Evolutionary conservation across 371 early-diverging fungal genomes (phyloP).

Genomic region (Rhizopus microsporus): DNA sequence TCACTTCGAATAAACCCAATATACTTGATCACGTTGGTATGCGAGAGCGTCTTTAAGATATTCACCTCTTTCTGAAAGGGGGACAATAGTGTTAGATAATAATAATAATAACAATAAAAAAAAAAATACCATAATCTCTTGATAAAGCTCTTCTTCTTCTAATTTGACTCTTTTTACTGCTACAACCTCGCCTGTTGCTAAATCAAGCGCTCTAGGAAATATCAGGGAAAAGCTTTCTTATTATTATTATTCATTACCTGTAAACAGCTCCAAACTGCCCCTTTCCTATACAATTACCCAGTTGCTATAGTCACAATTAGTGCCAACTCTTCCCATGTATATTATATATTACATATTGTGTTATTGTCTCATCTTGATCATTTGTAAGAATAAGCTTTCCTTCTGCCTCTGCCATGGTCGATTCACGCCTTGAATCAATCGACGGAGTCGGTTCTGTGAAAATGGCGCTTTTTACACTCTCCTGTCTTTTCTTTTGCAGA

Average conservation of each 20-base stretch:
- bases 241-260: constrained; percentile 29
- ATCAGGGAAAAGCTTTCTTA: background rate
- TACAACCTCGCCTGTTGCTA: constrained; percentile 83
- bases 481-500: background rate
- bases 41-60: constrained; percentile 69
- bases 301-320: constrained; percentile 50
- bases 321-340: background rate
- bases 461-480: background rate
- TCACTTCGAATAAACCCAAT: constrained; percentile 79
- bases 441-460: background rate
- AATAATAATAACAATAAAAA: background rate
- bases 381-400: background rate
- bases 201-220: constrained; percentile 71
- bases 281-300: constrained; percentile 90
- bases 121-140: constrained; percentile 40
- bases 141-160: constrained; percentile 66
- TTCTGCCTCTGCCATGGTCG: background rate
- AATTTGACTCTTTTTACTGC: constrained; percentile 86
- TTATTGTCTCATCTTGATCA: background rate
- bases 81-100: background rate
- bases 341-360: background rate
- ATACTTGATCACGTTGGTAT: constrained; percentile 88
- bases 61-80: constrained; percentile 65
- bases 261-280: constrained; percentile 92
- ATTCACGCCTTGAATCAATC: background rate